A percentile compares a stretch with the other conserved stretches of the same genome.
Evolutionary conservation across 192 early-diverging fungal species (phyloP).

Genomic region (Coemansia sp.): DNA sequence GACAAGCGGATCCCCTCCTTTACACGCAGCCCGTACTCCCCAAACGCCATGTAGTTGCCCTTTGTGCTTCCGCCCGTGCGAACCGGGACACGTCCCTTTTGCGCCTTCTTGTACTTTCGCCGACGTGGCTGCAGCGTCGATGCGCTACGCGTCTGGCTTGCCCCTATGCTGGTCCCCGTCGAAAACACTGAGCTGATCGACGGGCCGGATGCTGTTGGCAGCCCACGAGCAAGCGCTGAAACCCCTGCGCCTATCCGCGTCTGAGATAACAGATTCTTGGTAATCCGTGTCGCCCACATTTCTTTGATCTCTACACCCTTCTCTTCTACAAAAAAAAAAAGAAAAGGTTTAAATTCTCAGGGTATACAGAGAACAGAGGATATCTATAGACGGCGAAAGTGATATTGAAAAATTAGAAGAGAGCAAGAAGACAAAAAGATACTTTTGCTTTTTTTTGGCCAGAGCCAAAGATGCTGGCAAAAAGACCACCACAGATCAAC

Average conservation of each 20-base stretch:
- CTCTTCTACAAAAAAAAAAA: not conserved
- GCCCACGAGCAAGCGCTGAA: not conserved
- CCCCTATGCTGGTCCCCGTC: not conserved
- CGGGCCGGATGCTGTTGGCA: constrained; percentile 7
- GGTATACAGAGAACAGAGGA: not conserved
- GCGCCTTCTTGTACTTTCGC: constrained; percentile 83
- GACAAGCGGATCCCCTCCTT: constrained; percentile 79
- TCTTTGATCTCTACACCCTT: not conserved
- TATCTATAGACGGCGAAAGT: not conserved
- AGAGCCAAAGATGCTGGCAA: too few relatives aligned
- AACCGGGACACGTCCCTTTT: constrained; percentile 83
- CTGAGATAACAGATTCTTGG: constrained; percentile 20
- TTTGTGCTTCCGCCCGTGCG: constrained; percentile 81
- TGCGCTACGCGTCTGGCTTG: constrained; percentile 54
- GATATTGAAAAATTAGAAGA: too few relatives aligned
- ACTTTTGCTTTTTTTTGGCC: too few relatives aligned
- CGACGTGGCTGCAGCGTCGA: constrained; percentile 75
- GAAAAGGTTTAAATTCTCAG: not conserved
- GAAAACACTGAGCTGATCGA: not conserved
- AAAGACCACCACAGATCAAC: too few relatives aligned
- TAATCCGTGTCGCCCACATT: constrained; percentile 48
- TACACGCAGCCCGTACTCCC: constrained; percentile 90
- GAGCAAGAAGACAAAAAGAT: too few relatives aligned
- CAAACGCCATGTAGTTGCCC: constrained; percentile 83
- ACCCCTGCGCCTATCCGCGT: constrained; percentile 15